These are phyloP conservation scores for Bipolaris oryzae DNA, from an alignment of 2,329 filamentous ascomycete genomes.

Conservation along the genomic window DNA sequence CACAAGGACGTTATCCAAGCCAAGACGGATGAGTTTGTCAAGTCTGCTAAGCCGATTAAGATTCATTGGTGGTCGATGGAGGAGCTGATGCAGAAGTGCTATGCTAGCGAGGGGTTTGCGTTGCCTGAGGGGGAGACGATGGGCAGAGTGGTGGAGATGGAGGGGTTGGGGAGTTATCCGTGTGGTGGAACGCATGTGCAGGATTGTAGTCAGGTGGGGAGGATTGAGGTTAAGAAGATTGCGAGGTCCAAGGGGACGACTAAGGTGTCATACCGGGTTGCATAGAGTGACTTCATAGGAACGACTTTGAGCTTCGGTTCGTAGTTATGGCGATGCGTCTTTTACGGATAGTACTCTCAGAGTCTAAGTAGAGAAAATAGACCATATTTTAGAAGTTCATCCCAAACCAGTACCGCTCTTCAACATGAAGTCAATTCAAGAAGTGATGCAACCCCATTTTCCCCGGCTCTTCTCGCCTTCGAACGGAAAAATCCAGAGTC, in stretches of 20 bases:
- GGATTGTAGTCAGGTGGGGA: constrained; percentile 63
- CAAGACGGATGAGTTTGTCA: constrained; percentile 65
- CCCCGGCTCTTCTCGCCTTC: no score
- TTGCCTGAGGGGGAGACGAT: constrained; percentile 43
- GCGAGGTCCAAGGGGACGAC: constrained; percentile 67
- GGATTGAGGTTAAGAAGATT: constrained; percentile 70
- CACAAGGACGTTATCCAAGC: constrained; percentile 60
- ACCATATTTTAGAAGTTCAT: no score
- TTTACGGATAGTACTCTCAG: not conserved
- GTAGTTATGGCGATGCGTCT: no score
- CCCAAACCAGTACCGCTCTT: no score
- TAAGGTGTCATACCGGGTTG: constrained; percentile 58
- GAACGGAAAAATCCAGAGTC: no score
- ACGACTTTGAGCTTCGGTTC: no score
- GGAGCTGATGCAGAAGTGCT: constrained; percentile 57
- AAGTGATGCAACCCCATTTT: no score
- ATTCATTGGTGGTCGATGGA: constrained; percentile 72
- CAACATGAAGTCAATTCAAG: no score
- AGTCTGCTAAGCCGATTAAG: constrained; percentile 46
- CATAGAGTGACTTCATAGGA: not conserved
- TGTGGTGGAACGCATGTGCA: constrained; percentile 78
- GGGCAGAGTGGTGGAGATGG: constrained; percentile 68
- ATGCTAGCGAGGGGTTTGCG: constrained; percentile 36
- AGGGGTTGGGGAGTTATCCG: constrained; percentile 71
- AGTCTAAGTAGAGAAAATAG: no score